Percentiles rank a stretch among this genome's conserved stretches.
phyloP scores from a whole-genome alignment of 345 rosid genomes.

The Brassica juncea region DNA sequence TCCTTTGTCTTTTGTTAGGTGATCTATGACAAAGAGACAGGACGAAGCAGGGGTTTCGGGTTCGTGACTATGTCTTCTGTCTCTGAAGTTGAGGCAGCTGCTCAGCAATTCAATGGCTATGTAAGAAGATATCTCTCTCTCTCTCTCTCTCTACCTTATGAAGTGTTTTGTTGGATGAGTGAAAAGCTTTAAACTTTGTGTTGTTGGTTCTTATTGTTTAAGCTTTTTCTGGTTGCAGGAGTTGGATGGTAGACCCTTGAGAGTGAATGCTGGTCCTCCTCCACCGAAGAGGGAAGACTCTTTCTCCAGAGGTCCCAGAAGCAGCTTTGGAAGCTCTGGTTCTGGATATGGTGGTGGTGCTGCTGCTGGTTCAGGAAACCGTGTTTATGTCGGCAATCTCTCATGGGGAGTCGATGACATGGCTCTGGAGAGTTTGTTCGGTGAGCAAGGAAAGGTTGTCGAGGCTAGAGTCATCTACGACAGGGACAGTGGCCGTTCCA shows the following conservation, averaged over 20 bases:
- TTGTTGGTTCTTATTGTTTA: background rate
- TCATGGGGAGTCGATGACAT: constrained; percentile 91
- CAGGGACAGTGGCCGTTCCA: constrained; percentile 91
- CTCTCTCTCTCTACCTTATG: background rate
- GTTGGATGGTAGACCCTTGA: constrained; percentile 80
- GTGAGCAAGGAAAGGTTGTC: constrained; percentile 77
- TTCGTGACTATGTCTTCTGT: constrained; percentile 85
- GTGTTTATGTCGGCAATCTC: constrained; percentile 84
- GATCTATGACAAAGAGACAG: constrained; percentile 88
- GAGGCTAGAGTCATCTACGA: constrained; percentile 95
- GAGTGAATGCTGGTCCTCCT: constrained; percentile 91
- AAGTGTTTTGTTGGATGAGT: background rate
- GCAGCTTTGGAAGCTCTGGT: constrained; percentile 39
- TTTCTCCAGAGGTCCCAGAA: constrained; percentile 48
- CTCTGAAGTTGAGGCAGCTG: constrained; percentile 83
- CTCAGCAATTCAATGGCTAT: constrained; percentile 85
- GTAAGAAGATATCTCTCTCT: constrained; percentile 47
- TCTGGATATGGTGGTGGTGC: constrained; percentile 39
- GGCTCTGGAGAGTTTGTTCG: constrained; percentile 79
- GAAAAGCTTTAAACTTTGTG: constrained; percentile 15
- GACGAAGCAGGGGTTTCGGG: constrained; percentile 96
- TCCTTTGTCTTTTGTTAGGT: constrained; percentile 50
- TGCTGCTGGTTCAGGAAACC: constrained; percentile 50
- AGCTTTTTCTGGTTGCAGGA: constrained; percentile 51
- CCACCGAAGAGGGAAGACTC: constrained; percentile 62